A percentile compares a stretch with the other conserved stretches of the same genome.
Evolutionary conservation across 164 flowering plant genomes (phyloP).

Genomic region (Macadamia tetraphylla): DNA sequence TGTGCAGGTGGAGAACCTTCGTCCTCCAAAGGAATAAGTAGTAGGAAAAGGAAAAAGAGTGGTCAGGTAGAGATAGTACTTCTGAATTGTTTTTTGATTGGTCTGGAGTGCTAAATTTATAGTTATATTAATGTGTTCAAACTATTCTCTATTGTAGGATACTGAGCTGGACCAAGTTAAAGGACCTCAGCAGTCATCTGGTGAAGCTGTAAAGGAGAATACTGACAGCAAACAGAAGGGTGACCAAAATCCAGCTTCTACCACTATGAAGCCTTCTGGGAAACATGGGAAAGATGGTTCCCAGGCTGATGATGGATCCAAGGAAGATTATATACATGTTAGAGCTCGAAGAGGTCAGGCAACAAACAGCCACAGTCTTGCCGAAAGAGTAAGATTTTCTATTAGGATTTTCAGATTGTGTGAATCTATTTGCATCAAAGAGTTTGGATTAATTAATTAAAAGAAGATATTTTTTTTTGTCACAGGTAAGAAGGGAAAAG

Average conservation of each 20-base stretch:
- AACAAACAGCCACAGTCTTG: constrained; percentile 97
- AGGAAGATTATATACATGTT: constrained; percentile 93
- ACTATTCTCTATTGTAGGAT: constrained; percentile 27
- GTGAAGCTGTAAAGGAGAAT: constrained; percentile 38
- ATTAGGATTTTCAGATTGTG: neutral
- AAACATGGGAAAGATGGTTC: constrained; percentile 60
- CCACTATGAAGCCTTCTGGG: constrained; percentile 30
- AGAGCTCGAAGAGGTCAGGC: constrained; percentile 98
- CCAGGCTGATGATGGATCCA: constrained; percentile 58
- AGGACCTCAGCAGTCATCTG: constrained; percentile 22
- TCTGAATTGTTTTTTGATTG: neutral
- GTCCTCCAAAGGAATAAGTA: constrained; percentile 31
- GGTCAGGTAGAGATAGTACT: constrained; percentile 44
- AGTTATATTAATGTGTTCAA: neutral
- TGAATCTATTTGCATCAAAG: neutral
- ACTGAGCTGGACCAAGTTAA: constrained; percentile 39
- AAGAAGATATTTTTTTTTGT: neutral
- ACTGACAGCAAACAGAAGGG: constrained; percentile 40
- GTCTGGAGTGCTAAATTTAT: neutral
- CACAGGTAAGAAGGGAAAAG: constrained; percentile 85
- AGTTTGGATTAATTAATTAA: neutral
- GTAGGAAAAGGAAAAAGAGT: constrained; percentile 74
- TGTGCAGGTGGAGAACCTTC: constrained; percentile 36
- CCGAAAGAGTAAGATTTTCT: constrained; percentile 71
- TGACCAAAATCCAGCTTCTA: constrained; percentile 38